Base-by-base conservation (phyloP, 345 rosid species). In the Gynandropsis gynandra region DNA sequence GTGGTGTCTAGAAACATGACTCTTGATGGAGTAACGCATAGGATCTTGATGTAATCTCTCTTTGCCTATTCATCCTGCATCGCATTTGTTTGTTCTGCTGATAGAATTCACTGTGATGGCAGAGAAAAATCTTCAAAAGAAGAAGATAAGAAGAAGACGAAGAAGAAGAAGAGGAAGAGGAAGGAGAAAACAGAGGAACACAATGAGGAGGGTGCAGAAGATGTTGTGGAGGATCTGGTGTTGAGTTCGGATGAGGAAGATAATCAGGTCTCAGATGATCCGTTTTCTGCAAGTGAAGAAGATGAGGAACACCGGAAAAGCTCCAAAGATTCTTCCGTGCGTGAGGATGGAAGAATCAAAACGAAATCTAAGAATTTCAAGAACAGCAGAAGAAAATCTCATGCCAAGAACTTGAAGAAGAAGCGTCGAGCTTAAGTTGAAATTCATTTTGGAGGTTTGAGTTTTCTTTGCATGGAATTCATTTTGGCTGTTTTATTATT, bases 171-270 rank as follows among this genome's bases (percentile, higher is more conserved):
- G 46, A 80, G 66, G 34, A 75, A 63, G 63, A 66, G 68, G 55
- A 71, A 46, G 61, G 69, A 42, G 42, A 58, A 11, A 32, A 47
- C 44, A 58, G 65, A 44, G 41, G 56, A 60, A 3, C 81, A 67
- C 47, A 67, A 58, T 12, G 65, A 42, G 5, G 76, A 63, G 45
- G 54, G 54, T 31, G 98, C 83, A 33, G 95, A 87, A 67, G 98
- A 92, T 31, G 65, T 87, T 50, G 88, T 92, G 49, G 94, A 83
- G 68, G 98, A 92, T 62, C 73, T 85, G 65, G 74, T 85, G 40
- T 76, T 87, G 21, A 87, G 98, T 65, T 88, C 97, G 1, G 95
- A 90, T 58, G 95, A 82, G 56, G 95, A 76, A 15, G 89, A 43
- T 18, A 56, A 81, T 10, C 4, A n/a, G n/a, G 53, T 63, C 31